phyloP scores from a whole-genome alignment of 1,284 basidiomycete genomes.

The Fomitiporia mediterranea region DNA sequence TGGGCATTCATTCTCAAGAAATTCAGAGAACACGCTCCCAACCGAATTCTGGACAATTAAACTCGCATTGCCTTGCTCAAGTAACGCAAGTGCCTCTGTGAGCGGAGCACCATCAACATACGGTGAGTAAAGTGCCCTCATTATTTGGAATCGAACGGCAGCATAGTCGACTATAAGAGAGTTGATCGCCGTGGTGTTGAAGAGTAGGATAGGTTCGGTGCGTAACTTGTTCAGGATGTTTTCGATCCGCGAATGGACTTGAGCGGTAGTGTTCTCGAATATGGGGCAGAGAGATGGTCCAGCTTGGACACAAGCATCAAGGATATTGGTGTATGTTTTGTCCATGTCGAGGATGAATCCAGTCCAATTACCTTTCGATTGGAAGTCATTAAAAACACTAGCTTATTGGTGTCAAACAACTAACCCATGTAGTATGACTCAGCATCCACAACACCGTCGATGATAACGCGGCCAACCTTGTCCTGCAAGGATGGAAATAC shows the following conservation, averaged over 20 bases:
- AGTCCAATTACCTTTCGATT: conserved; percentile 20
- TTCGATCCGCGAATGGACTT: conserved; percentile 21
- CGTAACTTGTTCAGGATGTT: not conserved
- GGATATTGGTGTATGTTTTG: conserved; percentile 13
- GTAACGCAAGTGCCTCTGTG: conserved; percentile 14
- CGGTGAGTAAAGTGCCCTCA: conserved; percentile 19
- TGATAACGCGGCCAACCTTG: conserved; percentile 22
- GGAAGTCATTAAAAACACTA: too few species aligned
- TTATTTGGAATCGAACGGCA: conserved; percentile 14
- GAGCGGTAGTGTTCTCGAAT: conserved; percentile 19
- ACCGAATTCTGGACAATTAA: conserved; percentile 10
- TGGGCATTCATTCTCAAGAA: conserved; percentile 4
- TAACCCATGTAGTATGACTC: conserved; percentile 12
- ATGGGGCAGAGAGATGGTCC: conserved; percentile 22
- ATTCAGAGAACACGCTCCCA: not conserved
- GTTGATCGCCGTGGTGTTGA: too few species aligned
- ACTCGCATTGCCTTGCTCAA: conserved; percentile 21
- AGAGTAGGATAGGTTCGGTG: conserved; percentile 4
- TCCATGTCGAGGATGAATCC: conserved; percentile 24
- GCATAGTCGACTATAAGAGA: conserved; percentile 18
- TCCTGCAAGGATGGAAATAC: too few species aligned
- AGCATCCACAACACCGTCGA: conserved; percentile 21
- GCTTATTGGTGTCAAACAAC: too few species aligned
- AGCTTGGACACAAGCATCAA: conserved; percentile 23
- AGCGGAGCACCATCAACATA: conserved; percentile 7